A percentile compares a stretch with the other conserved stretches of the same genome.
Conservation (phyloP, 345 rosid species). For the Salix brachista region DNA sequence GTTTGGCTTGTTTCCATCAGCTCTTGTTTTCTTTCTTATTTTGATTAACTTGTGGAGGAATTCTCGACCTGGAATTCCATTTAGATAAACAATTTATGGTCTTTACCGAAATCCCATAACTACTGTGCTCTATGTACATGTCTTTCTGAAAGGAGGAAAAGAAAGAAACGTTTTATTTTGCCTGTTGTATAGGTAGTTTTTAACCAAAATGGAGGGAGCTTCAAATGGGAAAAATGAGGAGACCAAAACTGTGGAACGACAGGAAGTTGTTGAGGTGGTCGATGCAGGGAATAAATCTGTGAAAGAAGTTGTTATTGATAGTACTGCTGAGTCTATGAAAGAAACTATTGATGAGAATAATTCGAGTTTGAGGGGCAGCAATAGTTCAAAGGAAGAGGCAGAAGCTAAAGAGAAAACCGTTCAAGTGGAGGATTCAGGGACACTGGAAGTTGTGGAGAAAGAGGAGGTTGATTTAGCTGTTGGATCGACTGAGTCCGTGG, state of each 20-base stretch:
- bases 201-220: slow-evolving; percentile 24
- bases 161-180: background rate
- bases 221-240: slow-evolving; percentile 21
- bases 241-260: slow-evolving; percentile 16
- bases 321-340: background rate
- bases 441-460: slow-evolving; percentile 19
- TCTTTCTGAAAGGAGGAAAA: slow-evolving; percentile 3
- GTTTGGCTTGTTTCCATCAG: slow-evolving; percentile 4
- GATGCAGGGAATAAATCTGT: slow-evolving; percentile 13
- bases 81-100: background rate
- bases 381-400: slow-evolving; percentile 25
- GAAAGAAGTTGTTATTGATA: slow-evolving; percentile 11
- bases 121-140: background rate
- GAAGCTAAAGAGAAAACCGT: slow-evolving; percentile 8
- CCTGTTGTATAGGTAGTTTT: background rate
- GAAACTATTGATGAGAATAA: slow-evolving; percentile 9
- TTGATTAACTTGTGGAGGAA: background rate
- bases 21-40: background rate
- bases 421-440: slow-evolving; percentile 9
- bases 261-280: slow-evolving; percentile 11
- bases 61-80: background rate
- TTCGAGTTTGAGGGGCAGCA: slow-evolving; percentile 14
- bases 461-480: background rate
- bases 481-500: slow-evolving; percentile 19
- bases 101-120: background rate